Percentiles rank a stretch among this genome's conserved stretches.
Conservation (phyloP, 192 early-diverging fungal genomes). For the Coemansia sp. region DNA sequence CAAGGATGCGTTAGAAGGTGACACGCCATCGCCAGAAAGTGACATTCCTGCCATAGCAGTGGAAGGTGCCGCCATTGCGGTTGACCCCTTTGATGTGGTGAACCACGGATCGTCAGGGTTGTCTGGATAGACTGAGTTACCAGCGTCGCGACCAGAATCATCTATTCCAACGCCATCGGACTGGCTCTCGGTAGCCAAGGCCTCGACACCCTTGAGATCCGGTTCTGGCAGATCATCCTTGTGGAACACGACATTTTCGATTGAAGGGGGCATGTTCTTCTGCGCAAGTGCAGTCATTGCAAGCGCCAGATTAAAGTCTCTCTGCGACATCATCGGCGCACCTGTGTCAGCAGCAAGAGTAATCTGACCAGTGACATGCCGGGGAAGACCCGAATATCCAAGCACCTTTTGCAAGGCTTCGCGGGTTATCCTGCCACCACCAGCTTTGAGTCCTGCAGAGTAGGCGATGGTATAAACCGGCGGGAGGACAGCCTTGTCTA, state of each 20-base stretch:
- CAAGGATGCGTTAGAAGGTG: slow-evolving; percentile 9
- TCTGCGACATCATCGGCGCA: slow-evolving; percentile 38
- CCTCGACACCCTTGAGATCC: slow-evolving; percentile 60
- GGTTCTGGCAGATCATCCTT: slow-evolving; percentile 66
- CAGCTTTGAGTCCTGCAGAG: slow-evolving; percentile 37
- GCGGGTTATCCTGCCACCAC: slow-evolving; percentile 45
- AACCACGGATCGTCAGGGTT: slow-evolving; percentile 63
- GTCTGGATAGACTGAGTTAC: slow-evolving; percentile 29
- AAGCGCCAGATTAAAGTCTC: slow-evolving; percentile 70
- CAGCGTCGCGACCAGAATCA: not conserved
- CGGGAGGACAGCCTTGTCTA: slow-evolving; percentile 51
- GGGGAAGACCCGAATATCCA: slow-evolving; percentile 35
- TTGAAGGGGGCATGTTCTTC: slow-evolving; percentile 76
- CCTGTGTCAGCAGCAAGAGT: slow-evolving; percentile 41
- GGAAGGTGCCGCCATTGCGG: slow-evolving; percentile 15
- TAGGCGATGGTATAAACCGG: slow-evolving; percentile 45
- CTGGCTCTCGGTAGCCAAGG: slow-evolving; percentile 29
- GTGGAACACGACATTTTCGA: slow-evolving; percentile 65
- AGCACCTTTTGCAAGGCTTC: slow-evolving; percentile 37
- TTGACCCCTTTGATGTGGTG: slow-evolving; percentile 20
- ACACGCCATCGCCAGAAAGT: slow-evolving; percentile 4
- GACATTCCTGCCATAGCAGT: slow-evolving; percentile 33
- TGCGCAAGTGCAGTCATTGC: slow-evolving; percentile 72
- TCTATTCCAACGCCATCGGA: not conserved
- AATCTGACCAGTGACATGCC: slow-evolving; percentile 40